Evolutionary conservation across 2,329 filamentous ascomycete genomes (phyloP).

Genomic region (Arthroderma sp.): DNA sequence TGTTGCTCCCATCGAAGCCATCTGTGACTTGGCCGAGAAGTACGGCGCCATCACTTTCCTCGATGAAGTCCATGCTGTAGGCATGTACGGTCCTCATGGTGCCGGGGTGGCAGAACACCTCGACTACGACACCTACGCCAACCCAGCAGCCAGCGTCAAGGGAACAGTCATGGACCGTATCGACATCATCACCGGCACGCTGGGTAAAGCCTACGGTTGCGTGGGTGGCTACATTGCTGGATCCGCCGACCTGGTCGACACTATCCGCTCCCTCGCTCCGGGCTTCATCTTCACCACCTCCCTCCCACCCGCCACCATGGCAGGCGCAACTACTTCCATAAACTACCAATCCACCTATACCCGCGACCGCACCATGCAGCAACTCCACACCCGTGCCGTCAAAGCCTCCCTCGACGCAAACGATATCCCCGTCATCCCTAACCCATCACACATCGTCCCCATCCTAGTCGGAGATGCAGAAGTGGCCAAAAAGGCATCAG

Average conservation of each 20-base stretch:
- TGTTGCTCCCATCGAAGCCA: constrained; percentile 87
- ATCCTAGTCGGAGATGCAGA: constrained; percentile 90
- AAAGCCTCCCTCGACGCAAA: constrained; percentile 67
- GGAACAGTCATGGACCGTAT: constrained; percentile 91
- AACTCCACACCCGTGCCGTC: constrained; percentile 88
- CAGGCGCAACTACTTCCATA: constrained; percentile 79
- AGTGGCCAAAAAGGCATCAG: constrained; percentile 79
- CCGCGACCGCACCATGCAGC: constrained; percentile 81
- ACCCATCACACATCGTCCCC: constrained; percentile 92
- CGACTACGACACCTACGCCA: constrained; percentile 75
- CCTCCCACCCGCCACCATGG: constrained; percentile 91
- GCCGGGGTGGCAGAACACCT: constrained; percentile 96
- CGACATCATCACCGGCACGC: constrained; percentile 93
- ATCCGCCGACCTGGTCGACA: constrained; percentile 73
- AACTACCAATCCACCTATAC: constrained; percentile 81
- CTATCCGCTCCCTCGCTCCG: constrained; percentile 83
- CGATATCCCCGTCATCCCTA: constrained; percentile 93
- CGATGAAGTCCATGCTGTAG: constrained; percentile 96
- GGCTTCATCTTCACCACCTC: constrained; percentile 99
- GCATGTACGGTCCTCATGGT: constrained; percentile 95
- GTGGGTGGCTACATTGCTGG: constrained; percentile 97
- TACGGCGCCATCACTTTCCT: constrained; percentile 96
- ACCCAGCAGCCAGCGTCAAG: constrained; percentile 43
- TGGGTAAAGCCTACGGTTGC: constrained; percentile 95
- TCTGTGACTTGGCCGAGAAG: constrained; percentile 92